Evolutionary conservation across 345 rosid genomes (phyloP), one percentile per base, ranked within the genome.

Genomic region (Streptanthus diversifolius): DNA sequence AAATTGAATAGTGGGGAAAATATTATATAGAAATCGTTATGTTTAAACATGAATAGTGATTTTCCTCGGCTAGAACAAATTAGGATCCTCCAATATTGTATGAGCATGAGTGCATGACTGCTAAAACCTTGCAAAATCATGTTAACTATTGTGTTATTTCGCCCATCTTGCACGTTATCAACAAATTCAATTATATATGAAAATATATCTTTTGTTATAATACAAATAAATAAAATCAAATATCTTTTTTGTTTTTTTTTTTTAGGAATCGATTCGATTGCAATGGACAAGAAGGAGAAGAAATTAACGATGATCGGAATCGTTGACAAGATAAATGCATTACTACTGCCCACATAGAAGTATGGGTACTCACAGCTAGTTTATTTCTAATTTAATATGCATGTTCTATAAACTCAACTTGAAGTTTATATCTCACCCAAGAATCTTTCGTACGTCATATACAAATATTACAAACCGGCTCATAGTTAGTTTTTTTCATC

Each of bases 301-400:
- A n/a, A n/a, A n/a, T n/a, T n/a, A n/a, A n/a, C n/a, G n/a, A n/a
- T n/a, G n/a, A n/a, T n/a, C n/a, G n/a, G n/a, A n/a, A n/a, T n/a
- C n/a, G n/a, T n/a, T n/a, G n/a, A n/a, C n/a, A n/a, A n/a, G 21
- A 17, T 47, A 29, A 54, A 48, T 71, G 51, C 75, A 71, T 25
- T 44, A 61, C 70, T 17, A 10, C 25, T 41, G 41, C 63, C 76
- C 55, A 63, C 76, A 72, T 40, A 72, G 33, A 62, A 53, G 70
- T 53, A 72, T 72, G 70, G 76, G 63, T 22, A 41, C 63, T 47
- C 62, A 52, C 70, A 72, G 45, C 54, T 51, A 61, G 10, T 71
- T 52, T 39, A 52, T 18, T 15, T 41, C 9, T 52, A 72, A 40
- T 53, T 72, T 39, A 72, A 52, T 62, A 52, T n/a, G 76, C 70